phyloP scores from a whole-genome alignment of 805 yeast species.

The Citeromyces matritensis region DNA sequence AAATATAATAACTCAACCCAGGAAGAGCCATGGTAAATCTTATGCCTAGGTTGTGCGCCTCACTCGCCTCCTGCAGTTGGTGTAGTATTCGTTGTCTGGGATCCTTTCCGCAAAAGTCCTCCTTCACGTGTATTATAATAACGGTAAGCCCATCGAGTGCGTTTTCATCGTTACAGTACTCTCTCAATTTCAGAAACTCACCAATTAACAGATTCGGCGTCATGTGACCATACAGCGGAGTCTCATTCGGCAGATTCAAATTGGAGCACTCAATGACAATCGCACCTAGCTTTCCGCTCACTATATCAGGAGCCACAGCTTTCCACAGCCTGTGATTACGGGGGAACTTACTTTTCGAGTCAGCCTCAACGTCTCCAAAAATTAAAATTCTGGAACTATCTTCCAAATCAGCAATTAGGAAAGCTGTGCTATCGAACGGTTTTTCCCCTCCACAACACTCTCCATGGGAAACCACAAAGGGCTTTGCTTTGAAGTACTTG shows the following conservation, averaged over 20 bases:
- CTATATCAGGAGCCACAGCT: slow-evolving; percentile 28
- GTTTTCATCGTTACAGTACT: slow-evolving; percentile 9
- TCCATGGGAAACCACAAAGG: slow-evolving; percentile 26
- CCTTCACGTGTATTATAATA: slow-evolving; percentile 40
- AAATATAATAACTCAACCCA: slow-evolving; percentile 27
- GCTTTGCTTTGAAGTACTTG: slow-evolving; percentile 19
- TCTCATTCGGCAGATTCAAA: slow-evolving; percentile 22
- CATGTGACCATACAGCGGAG: slow-evolving; percentile 65
- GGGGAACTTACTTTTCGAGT: slow-evolving; percentile 23
- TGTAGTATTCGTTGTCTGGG: slow-evolving; percentile 42
- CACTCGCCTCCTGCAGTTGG: slow-evolving; percentile 27
- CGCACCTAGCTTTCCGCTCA: slow-evolving; percentile 24
- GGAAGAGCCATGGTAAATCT: slow-evolving; percentile 36
- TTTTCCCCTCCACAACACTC: background rate
- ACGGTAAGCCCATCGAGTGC: slow-evolving; percentile 28
- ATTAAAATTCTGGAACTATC: slow-evolving; percentile 28
- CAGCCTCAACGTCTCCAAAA: slow-evolving; percentile 82
- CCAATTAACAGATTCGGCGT: slow-evolving; percentile 47
- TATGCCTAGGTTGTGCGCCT: slow-evolving; percentile 21
- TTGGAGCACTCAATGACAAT: slow-evolving; percentile 74
- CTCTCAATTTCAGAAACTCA: slow-evolving; percentile 28
- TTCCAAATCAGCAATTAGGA: slow-evolving; percentile 24
- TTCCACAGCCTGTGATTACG: slow-evolving; percentile 39
- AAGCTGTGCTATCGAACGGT: slow-evolving; percentile 41
- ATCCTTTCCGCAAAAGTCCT: slow-evolving; percentile 21